Evolutionary conservation across 2,329 filamentous ascomycete genomes (phyloP).

Genomic region (Botrytis galanthina): DNA sequence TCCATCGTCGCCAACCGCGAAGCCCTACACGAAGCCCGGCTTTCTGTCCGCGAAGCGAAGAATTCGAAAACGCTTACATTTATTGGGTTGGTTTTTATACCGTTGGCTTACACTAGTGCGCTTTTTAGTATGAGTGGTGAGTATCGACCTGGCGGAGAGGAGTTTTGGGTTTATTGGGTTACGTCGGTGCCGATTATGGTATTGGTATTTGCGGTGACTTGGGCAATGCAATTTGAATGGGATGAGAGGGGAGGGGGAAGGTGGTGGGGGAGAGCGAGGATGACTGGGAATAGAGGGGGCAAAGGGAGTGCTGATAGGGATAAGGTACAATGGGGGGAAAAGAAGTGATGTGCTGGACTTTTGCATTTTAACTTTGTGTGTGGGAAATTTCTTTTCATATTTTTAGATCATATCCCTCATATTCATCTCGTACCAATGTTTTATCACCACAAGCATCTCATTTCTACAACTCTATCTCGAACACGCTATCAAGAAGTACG

Average conservation of each 20-base stretch:
- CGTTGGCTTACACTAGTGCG: background rate
- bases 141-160: background rate
- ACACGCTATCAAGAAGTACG: background rate
- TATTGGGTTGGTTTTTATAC: conserved; percentile 3
- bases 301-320: background rate
- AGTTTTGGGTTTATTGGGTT: conserved; percentile 11
- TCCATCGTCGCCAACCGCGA: conserved; percentile 6
- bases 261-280: background rate
- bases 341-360: background rate
- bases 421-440: fast-evolving
- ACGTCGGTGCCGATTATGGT: conserved; percentile 4
- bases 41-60: background rate
- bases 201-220: background rate
- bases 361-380: background rate
- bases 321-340: background rate
- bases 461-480: fast-evolving
- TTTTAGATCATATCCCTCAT: background rate
- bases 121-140: conserved; percentile 17
- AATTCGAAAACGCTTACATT: background rate
- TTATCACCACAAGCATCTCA: background rate
- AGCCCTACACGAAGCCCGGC: background rate
- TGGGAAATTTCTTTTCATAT: background rate
- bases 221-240: background rate
- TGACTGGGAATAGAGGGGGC: background rate
- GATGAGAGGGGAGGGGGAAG: background rate